Evolutionary conservation across 2,329 filamentous ascomycete species (phyloP), one percentile per base, ranked within the genome.

Genomic region (Peltaster fructicola): DNA sequence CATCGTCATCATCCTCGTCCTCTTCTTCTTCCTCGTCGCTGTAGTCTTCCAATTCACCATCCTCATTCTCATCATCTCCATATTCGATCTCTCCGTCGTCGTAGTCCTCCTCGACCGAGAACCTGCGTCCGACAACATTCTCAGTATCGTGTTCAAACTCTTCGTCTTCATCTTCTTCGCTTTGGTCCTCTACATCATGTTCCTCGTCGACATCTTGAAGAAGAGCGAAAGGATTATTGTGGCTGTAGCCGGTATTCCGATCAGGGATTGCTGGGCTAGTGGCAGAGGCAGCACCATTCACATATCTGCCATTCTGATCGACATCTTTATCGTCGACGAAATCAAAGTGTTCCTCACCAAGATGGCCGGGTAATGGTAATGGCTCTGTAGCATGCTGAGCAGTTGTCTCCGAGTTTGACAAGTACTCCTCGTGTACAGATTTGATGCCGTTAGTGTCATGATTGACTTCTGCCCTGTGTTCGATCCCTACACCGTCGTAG

Each of bases 171-270:
- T 20, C 13, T 5, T 23, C 15, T 29, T 23, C 14, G 17, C 11
- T 17, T 16, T 17, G 17, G 4, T 16, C 15, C 17, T 17, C 17
- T 14, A 26, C 31, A n/a, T 36, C 32, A 6, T 32, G 26, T 16
- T 35, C 28, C 7, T 30, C 27, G 12, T 27, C 25, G 17, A 17
- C 23, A 6, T 25, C 29, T 7, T 26, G 24, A n/a, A 25, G 30
- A 5, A 36, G 31, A n/a, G 29, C 31, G 20, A 32, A 38, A 3
- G 27, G 23, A 14, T 38, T 36, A 8, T 26, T 20, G 15, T 38
- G 32, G 8, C 27, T 21, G 15, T 24, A 21, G 14, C n/a, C n/a
- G n/a, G n/a, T n/a, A n/a, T n/a, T n/a, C n/a, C n/a, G n/a, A n/a
- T n/a, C n/a, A n/a, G n/a, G n/a, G n/a, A n/a, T n/a, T n/a, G n/a